These are phyloP conservation scores for Trichaptum fuscoviolaceum DNA, from an alignment of 768 basidiomycete species.

Conservation along the genomic window DNA sequence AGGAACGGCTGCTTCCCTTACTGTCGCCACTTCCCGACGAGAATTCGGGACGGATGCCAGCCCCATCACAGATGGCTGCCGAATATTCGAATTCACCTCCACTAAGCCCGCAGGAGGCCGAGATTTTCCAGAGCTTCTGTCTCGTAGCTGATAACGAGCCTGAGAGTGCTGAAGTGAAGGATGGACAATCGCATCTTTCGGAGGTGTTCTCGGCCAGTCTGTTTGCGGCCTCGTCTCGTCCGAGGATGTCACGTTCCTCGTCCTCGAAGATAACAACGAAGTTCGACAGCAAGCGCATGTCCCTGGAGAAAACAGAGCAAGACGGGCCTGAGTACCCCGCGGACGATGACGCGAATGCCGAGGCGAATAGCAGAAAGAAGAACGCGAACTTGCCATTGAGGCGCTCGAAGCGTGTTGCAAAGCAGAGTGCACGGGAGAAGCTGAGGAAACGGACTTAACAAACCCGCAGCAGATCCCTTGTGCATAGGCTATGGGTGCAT, in stretches of 20 bases:
- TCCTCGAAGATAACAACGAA: constrained; percentile 9
- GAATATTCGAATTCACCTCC: constrained; percentile 36
- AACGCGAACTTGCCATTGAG: constrained; percentile 38
- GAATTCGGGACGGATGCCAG: constrained; percentile 1
- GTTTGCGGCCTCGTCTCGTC: constrained; percentile 1
- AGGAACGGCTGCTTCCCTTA: constrained; percentile 22
- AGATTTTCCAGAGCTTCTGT: constrained; percentile 64
- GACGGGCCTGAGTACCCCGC: background rate
- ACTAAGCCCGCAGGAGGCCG: constrained; percentile 63
- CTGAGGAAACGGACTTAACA: background rate
- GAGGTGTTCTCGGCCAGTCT: constrained; percentile 10
- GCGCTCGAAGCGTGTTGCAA: constrained; percentile 64
- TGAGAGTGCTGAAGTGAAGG: constrained; percentile 9
- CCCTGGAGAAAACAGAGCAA: background rate
- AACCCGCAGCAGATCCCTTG: too few species aligned
- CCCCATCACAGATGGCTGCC: constrained; percentile 8
- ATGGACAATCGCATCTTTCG: constrained; percentile 13
- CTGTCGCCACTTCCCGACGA: constrained; percentile 14
- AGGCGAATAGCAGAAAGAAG: constrained; percentile 6
- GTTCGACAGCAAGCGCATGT: background rate
- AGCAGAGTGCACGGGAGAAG: background rate
- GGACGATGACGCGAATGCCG: background rate
- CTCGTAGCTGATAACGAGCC: constrained; percentile 31
- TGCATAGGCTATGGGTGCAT: background rate
- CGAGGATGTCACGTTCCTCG: background rate